Base-by-base conservation (phyloP, 495 filamentous ascomycete species). In the Bacidia gigantensis region DNA sequence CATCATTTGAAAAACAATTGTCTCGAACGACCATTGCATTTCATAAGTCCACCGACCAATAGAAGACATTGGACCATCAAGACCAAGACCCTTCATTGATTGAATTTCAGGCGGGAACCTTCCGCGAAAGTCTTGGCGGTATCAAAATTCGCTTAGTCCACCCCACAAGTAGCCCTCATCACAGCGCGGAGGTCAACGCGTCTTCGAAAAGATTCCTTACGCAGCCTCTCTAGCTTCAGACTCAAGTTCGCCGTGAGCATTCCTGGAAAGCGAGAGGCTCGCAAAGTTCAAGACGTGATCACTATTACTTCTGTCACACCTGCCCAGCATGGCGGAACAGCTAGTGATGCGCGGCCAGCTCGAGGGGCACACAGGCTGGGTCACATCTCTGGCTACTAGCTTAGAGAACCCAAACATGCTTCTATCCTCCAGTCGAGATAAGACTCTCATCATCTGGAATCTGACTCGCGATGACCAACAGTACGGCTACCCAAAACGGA, bases 391-490 rank as follows among this genome's bases (percentile, higher is more conserved):
- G 68, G 92, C 92, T 60, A 99, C 92, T 62, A 96, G 89, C 64
- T 81, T 96, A 72, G 92, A 99, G 83, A 99, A 97, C 84, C 93
- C 93, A 65, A 96, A 99, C 80, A 99, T 99, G 93, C 89, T 99
- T 66, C 84, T 99, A 59, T 99, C 92, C 55, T 89, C 79, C 63
- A 86, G 80, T 72, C 87, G 92, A 71, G 92, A 99, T 81, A 95
- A 97, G 82, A 87, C 86, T 62, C 77, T 99, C 68, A 99, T 99
- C 76, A 90, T 99, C 81, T 99, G 92, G 92, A 94, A 95, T 83
- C 83, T 99, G 62, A 97, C 92, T 72, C 90, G 92, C 72, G 92
- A 99, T 71, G 92, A 97, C 73, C 80, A 83, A 69, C 80, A 83
- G 64, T 97, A 95, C 76, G 92, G 92, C 62, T 94, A 95, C 81